phyloP scores from a whole-genome alignment of 371 early-diverging fungal genomes.

The Saksenaea oblongispora region DNA sequence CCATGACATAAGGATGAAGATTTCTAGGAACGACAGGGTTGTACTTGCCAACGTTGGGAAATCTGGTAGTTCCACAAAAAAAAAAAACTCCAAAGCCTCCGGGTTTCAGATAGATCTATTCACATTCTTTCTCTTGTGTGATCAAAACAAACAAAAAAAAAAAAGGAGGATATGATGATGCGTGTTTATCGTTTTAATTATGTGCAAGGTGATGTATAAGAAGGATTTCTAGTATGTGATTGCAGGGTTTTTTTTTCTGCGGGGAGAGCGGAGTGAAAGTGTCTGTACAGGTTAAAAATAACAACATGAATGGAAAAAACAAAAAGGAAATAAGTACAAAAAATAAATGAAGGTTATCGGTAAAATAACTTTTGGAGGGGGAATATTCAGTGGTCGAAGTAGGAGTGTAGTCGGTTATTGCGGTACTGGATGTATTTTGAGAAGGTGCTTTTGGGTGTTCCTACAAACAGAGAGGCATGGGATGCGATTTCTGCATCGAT shows the following conservation, averaged over 20 bases:
- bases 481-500: slow-evolving; percentile 52
- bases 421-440: slow-evolving; percentile 43
- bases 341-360: no score
- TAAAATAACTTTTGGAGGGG: no score
- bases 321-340: slow-evolving; percentile 10
- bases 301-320: slow-evolving; percentile 6
- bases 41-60: no score
- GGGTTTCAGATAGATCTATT: not conserved
- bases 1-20: no score
- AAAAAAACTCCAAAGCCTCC: no score
- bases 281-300: slow-evolving; percentile 3
- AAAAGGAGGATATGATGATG: not conserved
- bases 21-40: no score
- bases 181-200: no score
- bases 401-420: slow-evolving; percentile 22
- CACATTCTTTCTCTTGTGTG: no score
- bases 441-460: slow-evolving; percentile 48
- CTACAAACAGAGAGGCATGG: slow-evolving; percentile 38
- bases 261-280: not conserved
- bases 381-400: slow-evolving; percentile 21
- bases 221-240: no score
- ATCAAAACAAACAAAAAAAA: not conserved
- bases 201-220: no score
- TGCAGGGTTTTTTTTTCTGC: no score
- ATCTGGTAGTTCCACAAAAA: no score